Base-by-base conservation (phyloP, 2,329 filamentous ascomycete genomes). In the Diaporthe vaccinii region DNA sequence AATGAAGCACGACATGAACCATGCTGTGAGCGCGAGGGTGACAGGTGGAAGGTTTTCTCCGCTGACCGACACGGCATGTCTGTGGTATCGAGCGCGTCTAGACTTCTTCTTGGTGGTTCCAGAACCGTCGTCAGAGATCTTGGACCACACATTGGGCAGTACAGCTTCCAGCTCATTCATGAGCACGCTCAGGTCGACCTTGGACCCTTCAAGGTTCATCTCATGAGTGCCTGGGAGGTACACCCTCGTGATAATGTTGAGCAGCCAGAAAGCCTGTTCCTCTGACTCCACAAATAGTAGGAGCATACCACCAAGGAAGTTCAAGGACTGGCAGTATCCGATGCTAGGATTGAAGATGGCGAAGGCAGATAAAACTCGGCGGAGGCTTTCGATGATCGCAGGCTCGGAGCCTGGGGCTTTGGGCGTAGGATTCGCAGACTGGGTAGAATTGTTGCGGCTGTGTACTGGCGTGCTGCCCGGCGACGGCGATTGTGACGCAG, bases 1-100 rank as follows among this genome's bases (percentile, higher is more conserved):
- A 76, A 98, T 97, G 83, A 97, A 98, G 80, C 97, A 94, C 67
- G 94, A 97, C 96, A 98, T 98, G 84, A 98, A 97, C 96, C 96
- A 98, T 5, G 96, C 94, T 14, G 96, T 98, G 84, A 97, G 95
- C 79, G 95, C 97, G 7, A 98, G 89, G 0, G 95, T 97, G 78
- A 98, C 96, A 17, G 96, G 96, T 0, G 96, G 96, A 15, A 98
- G 89, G 59, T 75, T 69, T 25, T 74, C 73, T 25, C 71, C 71
- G 46, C 53, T 72, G 34, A 71, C 53, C n/a, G 62, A 68, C 1
- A 44, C 41, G 15, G 34, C 68, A 20, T 65, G 59, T 5, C n/a
- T 61, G 22, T 72, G 69, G 34, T 62, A 55, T 44, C 74, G 65
- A 41, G 69, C 70, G 28, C 74, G 68, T 34, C 61, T 61, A 10